Evolutionary conservation across 495 filamentous ascomycete genomes (phyloP).

Genomic region (Arthonia radiata): DNA sequence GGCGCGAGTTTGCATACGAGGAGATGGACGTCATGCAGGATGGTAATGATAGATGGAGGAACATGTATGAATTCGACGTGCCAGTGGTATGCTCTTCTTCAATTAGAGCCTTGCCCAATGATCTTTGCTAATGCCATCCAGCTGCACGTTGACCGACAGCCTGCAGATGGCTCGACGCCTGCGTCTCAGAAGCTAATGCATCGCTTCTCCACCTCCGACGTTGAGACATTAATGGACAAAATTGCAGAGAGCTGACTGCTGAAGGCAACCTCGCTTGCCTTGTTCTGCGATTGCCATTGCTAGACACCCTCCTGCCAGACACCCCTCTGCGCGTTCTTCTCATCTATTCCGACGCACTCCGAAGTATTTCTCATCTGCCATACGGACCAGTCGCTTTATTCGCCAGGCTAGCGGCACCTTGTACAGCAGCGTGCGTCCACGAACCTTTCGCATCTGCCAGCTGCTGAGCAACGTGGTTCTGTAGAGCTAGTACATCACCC

Average conservation of each 20-base stretch:
- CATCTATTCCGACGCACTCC: too few species aligned
- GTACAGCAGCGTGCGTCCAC: constrained; percentile 15
- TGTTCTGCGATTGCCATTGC: too few species aligned
- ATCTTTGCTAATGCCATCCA: constrained; percentile 11
- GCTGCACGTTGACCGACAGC: constrained; percentile 38
- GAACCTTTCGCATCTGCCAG: constrained; percentile 16
- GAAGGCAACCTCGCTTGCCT: too few species aligned
- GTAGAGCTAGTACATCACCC: constrained; percentile 32
- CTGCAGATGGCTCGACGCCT: not conserved
- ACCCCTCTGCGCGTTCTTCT: too few species aligned
- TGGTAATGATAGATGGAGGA: constrained; percentile 41
- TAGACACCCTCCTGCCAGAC: too few species aligned
- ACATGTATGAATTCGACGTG: constrained; percentile 73
- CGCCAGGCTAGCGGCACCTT: constrained; percentile 13
- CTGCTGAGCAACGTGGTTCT: constrained; percentile 12
- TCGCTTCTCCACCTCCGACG: constrained; percentile 43
- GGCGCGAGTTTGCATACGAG: constrained; percentile 47
- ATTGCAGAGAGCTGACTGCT: too few species aligned
- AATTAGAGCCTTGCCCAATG: not conserved
- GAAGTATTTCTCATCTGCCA: constrained; percentile 10
- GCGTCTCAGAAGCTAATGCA: constrained; percentile 64
- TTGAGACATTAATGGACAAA: constrained; percentile 43
- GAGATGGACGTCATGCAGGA: constrained; percentile 56
- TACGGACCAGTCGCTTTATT: constrained; percentile 11
- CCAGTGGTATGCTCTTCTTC: constrained; percentile 35